Percentiles rank a stretch among this genome's conserved stretches.
phyloP scores from a whole-genome alignment of 768 basidiomycete genomes.

The Pisolithus marmoratus region DNA sequence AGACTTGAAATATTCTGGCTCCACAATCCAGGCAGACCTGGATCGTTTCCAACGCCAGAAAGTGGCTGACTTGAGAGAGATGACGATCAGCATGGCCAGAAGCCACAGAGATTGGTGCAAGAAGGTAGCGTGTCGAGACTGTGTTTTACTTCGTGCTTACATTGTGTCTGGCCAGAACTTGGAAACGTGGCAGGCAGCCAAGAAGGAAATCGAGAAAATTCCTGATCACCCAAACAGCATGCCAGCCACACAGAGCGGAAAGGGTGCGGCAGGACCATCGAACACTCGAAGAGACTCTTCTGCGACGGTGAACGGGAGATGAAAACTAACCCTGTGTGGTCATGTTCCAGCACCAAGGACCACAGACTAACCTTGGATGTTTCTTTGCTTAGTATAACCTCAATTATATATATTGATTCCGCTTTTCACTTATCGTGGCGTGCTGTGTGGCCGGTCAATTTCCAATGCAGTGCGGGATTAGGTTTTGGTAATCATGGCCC shows the following conservation, averaged over 20 bases:
- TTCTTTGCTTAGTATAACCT: neutral
- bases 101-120: conserved; percentile 96
- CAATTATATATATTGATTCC: conserved; percentile 6
- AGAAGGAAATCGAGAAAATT: conserved; percentile 86
- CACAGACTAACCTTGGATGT: neutral
- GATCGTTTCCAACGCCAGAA: conserved; percentile 99
- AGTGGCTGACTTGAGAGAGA: conserved; percentile 91
- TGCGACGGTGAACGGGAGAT: conserved; percentile 64
- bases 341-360: neutral
- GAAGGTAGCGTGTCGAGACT: conserved; percentile 50
- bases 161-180: conserved; percentile 60
- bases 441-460: conserved; percentile 7
- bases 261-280: conserved; percentile 29
- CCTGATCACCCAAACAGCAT: conserved; percentile 81
- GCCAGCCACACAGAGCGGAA: conserved; percentile 35
- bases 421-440: neutral
- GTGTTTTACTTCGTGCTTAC: conserved; percentile 9
- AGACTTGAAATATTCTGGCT: conserved; percentile 94
- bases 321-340: conserved; percentile 16
- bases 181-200: conserved; percentile 95
- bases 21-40: conserved; percentile 94
- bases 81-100: conserved; percentile 85
- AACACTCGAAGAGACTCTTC: conserved; percentile 58
- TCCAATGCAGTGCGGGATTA: conserved; percentile 19
- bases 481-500: neutral